These are phyloP conservation scores for Entomortierella lignicola DNA, from an alignment of 192 early-diverging fungal species.

Conservation along the genomic window DNA sequence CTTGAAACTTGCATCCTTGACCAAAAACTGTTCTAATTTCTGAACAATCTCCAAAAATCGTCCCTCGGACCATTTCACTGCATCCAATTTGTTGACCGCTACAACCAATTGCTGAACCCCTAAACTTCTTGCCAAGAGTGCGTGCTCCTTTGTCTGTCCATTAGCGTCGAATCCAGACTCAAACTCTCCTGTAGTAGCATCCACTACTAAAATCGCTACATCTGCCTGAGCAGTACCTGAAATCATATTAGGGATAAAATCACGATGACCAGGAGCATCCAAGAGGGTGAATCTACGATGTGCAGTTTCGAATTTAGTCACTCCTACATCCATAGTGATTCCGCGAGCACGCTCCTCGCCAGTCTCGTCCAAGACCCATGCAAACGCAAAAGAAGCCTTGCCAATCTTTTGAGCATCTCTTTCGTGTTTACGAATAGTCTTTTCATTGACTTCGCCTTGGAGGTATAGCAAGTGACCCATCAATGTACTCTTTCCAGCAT, in stretches of 20 bases:
- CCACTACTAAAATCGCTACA: slow-evolving; percentile 94
- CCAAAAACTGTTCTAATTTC: slow-evolving; percentile 78
- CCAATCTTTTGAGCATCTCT: slow-evolving; percentile 92
- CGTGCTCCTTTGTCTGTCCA: slow-evolving; percentile 98
- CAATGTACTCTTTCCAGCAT: slow-evolving; percentile 96
- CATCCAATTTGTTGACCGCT: slow-evolving; percentile 96
- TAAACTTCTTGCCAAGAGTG: slow-evolving; percentile 88
- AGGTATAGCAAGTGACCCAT: slow-evolving; percentile 96
- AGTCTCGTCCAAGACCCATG: slow-evolving; percentile 98
- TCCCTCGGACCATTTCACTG: slow-evolving; percentile 83
- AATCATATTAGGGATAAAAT: slow-evolving; percentile 99
- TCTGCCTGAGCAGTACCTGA: slow-evolving; percentile 95
- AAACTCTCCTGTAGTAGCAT: slow-evolving; percentile 89
- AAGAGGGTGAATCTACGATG: slow-evolving; percentile 85
- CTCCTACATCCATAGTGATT: slow-evolving; percentile 97
- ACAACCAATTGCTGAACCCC: slow-evolving; percentile 94
- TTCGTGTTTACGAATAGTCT: slow-evolving; percentile 88
- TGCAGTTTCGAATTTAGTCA: slow-evolving; percentile 87
- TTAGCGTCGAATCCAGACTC: slow-evolving; percentile 94
- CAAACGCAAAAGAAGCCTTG: slow-evolving; percentile 95
- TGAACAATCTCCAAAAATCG: slow-evolving; percentile 82
- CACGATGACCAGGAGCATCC: slow-evolving; percentile 97
- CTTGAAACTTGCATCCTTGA: slow-evolving; percentile 80
- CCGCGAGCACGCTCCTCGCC: slow-evolving; percentile 92
- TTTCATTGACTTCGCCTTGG: slow-evolving; percentile 90